Evolutionary conservation across 192 early-diverging fungal genomes (phyloP).

Genomic region (Coemansia sp.): DNA sequence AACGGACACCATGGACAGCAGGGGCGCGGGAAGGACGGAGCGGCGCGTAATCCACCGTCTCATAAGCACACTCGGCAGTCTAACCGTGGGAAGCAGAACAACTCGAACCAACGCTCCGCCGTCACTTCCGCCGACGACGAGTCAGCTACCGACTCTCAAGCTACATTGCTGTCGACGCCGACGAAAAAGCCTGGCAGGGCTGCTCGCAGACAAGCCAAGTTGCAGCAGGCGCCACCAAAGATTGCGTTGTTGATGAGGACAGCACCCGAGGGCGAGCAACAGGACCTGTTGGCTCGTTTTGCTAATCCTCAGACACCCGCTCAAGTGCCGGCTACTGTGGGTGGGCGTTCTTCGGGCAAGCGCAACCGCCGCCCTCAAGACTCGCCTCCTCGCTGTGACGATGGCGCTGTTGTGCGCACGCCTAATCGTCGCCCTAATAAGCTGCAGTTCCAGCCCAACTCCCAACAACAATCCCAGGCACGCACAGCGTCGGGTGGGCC

Average conservation of each 20-base stretch:
- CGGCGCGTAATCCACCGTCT: background rate
- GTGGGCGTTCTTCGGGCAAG: background rate
- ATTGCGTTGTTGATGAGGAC: constrained; percentile 19
- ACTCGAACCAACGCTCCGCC: constrained; percentile 28
- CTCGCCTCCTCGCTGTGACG: constrained; percentile 4
- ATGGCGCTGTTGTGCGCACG: constrained; percentile 14
- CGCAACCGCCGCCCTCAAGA: constrained; percentile 29
- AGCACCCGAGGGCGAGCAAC: constrained; percentile 22
- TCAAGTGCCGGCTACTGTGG: background rate
- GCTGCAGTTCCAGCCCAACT: background rate
- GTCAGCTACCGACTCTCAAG: background rate
- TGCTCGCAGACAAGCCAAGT: constrained; percentile 6
- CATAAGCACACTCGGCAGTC: constrained; percentile 12
- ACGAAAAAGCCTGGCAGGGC: constrained; percentile 14
- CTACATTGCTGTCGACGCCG: constrained; percentile 3
- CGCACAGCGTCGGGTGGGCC: background rate
- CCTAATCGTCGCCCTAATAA: constrained; percentile 10
- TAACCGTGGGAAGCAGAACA: constrained; percentile 32
- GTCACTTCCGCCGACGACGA: background rate
- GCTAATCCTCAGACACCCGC: background rate
- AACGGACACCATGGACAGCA: background rate
- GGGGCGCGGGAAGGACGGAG: background rate
- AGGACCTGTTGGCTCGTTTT: constrained; percentile 20
- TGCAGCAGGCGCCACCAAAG: constrained; percentile 3
- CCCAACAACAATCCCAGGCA: background rate